These are phyloP conservation scores for Zea mays DNA, from an alignment of 176 grass and related monocot species.

Conservation along the genomic window DNA sequence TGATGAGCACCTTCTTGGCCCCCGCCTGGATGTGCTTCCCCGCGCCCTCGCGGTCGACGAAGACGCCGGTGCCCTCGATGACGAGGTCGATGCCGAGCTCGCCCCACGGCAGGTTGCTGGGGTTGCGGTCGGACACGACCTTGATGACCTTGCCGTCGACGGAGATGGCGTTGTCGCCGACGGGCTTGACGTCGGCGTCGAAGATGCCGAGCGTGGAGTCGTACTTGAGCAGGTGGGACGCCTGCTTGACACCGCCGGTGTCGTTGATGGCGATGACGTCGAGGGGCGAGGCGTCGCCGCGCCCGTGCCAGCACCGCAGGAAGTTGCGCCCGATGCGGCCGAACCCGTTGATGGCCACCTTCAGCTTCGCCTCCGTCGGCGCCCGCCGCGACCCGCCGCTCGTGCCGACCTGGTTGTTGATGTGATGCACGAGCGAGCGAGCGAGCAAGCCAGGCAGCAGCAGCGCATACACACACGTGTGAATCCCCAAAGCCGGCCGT, in stretches of 20 bases:
- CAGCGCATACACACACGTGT: not conserved
- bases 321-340: constrained; percentile 92
- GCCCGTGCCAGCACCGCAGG: constrained; percentile 84
- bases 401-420: constrained; percentile 38
- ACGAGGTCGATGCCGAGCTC: constrained; percentile 73
- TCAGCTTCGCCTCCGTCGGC: constrained; percentile 74
- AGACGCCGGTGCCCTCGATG: constrained; percentile 80
- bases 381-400: constrained; percentile 43
- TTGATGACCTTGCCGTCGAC: constrained; percentile 90
- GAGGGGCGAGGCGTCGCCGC: constrained; percentile 56
- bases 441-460: not conserved
- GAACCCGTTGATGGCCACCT: constrained; percentile 94
- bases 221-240: constrained; percentile 89
- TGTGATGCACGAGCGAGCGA: not conserved
- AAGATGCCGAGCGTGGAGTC: constrained; percentile 88
- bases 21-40: constrained; percentile 85
- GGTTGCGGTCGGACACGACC: constrained; percentile 76
- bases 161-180: constrained; percentile 58
- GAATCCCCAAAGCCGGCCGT: too few relatives aligned
- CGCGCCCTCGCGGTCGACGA: constrained; percentile 72
- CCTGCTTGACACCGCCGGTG: constrained; percentile 77
- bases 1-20: constrained; percentile 90
- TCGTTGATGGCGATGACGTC: constrained; percentile 90
- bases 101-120: constrained; percentile 59
- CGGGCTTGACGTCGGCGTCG: constrained; percentile 80